Percentiles rank a stretch among this genome's conserved stretches.
These are phyloP conservation scores for Pseudotulostoma volvatum DNA, from an alignment of 495 filamentous ascomycete species.

Conservation along the genomic window DNA sequence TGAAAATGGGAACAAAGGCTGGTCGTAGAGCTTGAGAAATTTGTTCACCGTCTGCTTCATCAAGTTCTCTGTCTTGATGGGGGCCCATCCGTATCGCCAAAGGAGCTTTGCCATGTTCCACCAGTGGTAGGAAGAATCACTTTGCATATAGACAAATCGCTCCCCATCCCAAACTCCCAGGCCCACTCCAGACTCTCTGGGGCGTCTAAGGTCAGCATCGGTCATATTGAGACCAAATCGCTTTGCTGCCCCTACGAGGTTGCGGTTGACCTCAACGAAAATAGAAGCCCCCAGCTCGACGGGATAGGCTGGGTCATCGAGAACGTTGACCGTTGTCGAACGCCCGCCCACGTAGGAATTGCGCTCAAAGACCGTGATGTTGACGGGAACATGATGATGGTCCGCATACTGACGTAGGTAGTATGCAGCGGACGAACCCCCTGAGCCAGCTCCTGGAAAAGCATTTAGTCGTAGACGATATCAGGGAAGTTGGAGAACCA, in stretches of 20 bases:
- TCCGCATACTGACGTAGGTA: constrained; percentile 55
- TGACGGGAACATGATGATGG: constrained; percentile 33
- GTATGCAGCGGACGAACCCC: constrained; percentile 74
- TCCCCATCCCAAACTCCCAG: constrained; percentile 81
- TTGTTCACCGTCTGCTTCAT: constrained; percentile 54
- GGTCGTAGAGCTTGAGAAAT: constrained; percentile 70
- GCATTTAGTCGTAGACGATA: neutral
- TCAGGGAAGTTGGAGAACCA: no score
- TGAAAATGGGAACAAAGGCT: constrained; percentile 66
- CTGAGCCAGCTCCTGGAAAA: constrained; percentile 68
- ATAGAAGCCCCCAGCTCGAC: constrained; percentile 86
- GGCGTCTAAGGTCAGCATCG: constrained; percentile 16
- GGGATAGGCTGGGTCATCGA: constrained; percentile 48
- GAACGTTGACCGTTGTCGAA: constrained; percentile 73
- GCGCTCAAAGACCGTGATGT: constrained; percentile 84
- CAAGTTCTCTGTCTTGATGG: constrained; percentile 53
- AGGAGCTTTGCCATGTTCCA: constrained; percentile 66
- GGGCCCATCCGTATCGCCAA: constrained; percentile 73
- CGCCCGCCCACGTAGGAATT: constrained; percentile 68
- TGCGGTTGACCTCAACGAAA: constrained; percentile 76
- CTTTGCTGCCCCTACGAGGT: constrained; percentile 57
- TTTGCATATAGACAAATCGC: constrained; percentile 50
- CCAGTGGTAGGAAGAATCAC: constrained; percentile 44
- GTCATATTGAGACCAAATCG: constrained; percentile 47
- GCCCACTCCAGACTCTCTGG: constrained; percentile 23